phyloP scores from a whole-genome alignment of 192 early-diverging fungal genomes.

The Linderina pennispora region DNA sequence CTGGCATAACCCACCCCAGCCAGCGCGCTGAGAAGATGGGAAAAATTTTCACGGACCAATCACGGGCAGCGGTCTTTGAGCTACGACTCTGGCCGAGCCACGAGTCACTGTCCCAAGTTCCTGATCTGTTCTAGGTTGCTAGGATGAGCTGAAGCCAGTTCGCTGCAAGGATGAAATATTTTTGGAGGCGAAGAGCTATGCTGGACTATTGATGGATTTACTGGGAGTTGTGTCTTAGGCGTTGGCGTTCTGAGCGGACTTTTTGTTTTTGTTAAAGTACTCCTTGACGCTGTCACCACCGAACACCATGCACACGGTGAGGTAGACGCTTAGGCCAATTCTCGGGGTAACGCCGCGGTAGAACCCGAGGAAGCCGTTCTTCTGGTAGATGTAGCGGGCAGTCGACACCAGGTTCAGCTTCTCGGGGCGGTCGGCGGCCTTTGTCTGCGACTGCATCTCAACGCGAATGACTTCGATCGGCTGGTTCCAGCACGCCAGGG shows the following conservation, averaged over 20 bases:
- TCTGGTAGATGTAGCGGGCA: constrained; percentile 85
- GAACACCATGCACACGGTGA: constrained; percentile 93
- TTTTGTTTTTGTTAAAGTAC: constrained; percentile 42
- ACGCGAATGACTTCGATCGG: constrained; percentile 99
- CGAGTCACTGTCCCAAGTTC: too few species aligned
- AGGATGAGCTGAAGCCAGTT: too few species aligned
- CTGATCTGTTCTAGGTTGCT: too few species aligned
- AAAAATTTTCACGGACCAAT: constrained; percentile 1
- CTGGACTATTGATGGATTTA: too few species aligned
- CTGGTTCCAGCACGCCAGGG: constrained; percentile 96
- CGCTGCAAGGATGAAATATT: too few species aligned
- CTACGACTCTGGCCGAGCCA: too few species aligned
- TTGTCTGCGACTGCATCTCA: constrained; percentile 96
- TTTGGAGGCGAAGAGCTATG: too few species aligned
- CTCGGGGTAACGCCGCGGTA: constrained; percentile 83
- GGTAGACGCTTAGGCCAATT: constrained; percentile 71
- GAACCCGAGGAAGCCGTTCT: constrained; percentile 87
- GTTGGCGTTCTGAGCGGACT: constrained; percentile 6
- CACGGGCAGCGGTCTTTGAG: too few species aligned
- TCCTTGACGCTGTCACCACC: constrained; percentile 49
- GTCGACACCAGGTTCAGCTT: constrained; percentile 84
- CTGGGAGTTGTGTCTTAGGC: constrained; percentile 3
- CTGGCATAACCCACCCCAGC: too few species aligned
- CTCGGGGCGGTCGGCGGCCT: constrained; percentile 79
- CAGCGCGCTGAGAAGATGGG: too few species aligned